These are phyloP conservation scores for Cyberlindnera maclurae DNA, from an alignment of 805 yeast species.

Conservation along the genomic window DNA sequence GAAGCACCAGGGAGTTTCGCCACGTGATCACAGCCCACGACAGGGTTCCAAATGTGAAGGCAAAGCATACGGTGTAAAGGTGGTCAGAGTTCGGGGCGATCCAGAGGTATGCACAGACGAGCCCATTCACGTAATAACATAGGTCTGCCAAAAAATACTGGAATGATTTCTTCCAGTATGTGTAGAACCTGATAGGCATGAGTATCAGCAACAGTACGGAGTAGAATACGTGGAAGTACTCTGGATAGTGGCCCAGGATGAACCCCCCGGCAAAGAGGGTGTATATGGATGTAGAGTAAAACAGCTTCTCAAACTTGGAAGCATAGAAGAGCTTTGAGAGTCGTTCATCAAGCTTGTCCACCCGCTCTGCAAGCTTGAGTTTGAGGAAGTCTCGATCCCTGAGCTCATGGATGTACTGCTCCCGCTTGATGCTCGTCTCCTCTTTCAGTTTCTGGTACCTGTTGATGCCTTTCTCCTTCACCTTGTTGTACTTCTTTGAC, in stretches of 20 bases:
- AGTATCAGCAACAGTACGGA: constrained; percentile 51
- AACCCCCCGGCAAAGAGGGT: constrained; percentile 66
- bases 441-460: constrained; percentile 16
- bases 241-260: constrained; percentile 71
- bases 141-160: constrained; percentile 89
- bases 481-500: constrained; percentile 21
- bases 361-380: constrained; percentile 20
- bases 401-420: constrained; percentile 14
- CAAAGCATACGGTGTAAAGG: constrained; percentile 75
- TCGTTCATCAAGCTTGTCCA: constrained; percentile 33
- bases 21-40: constrained; percentile 93
- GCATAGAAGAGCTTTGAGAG: constrained; percentile 32
- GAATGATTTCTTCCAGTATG: constrained; percentile 70
- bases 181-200: constrained; percentile 79
- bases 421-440: constrained; percentile 16
- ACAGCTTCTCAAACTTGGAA: constrained; percentile 63
- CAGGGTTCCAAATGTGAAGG: constrained; percentile 82
- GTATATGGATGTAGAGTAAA: constrained; percentile 68
- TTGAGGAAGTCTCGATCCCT: constrained; percentile 22
- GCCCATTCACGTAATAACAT: constrained; percentile 81
- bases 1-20: constrained; percentile 90
- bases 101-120: constrained; percentile 74
- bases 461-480: constrained; percentile 18
- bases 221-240: constrained; percentile 69
- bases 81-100: constrained; percentile 65